Base-by-base conservation (phyloP, 306 rosid species). In the Quercus engelmannii region DNA sequence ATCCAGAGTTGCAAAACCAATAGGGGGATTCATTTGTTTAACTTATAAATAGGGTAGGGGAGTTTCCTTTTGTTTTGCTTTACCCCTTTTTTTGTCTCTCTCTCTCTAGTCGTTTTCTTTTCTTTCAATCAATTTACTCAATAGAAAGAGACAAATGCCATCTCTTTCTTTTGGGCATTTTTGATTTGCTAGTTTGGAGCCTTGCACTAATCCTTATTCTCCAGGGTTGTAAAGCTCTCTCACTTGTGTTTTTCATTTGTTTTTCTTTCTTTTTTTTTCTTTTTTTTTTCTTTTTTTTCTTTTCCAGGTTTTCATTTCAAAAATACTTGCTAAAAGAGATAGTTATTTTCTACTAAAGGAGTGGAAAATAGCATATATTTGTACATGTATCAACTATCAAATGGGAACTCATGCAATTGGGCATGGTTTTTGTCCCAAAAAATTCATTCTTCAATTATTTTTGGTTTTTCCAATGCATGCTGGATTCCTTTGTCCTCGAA, bases 91-190 rank as follows among this genome's bases (percentile, higher is more conserved):
- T 17, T 0, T 8, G 3, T 3, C 6, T 30, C 41, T 21, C 1
- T n/a, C 26, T 81, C 46, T 4, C 26, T 57, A 62, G 8, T 1
- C 15, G 17, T 41, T 70, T 23, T 20, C 33, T 51, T 35, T 43
- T 7, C 23, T 65, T 20, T 33, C 31, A 35, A 28, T 83, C 74
- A 69, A 79, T 57, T 80, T 76, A 64, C 85, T 86, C 88, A 54
- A 82, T 84, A 71, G 87, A 79, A 78, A 75, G 91, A 83, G 87
- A 71, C 65, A 30, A 79, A 88, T 46, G 76, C 70, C 43, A 67
- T 75, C 88, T 87, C 85, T 88, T 88, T 79, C 90, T 84, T 80
- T 83, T 59, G 76, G 84, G 87, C 81, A 57, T 82, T 88, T 88
- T 86, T 84, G 85, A 81, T 69, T 70, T 69, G 79, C 51, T 86